Evolutionary conservation across 2,329 filamentous ascomycete species (phyloP), one percentile per base, ranked within the genome.

Genomic region (Cytospora paraplurivora): DNA sequence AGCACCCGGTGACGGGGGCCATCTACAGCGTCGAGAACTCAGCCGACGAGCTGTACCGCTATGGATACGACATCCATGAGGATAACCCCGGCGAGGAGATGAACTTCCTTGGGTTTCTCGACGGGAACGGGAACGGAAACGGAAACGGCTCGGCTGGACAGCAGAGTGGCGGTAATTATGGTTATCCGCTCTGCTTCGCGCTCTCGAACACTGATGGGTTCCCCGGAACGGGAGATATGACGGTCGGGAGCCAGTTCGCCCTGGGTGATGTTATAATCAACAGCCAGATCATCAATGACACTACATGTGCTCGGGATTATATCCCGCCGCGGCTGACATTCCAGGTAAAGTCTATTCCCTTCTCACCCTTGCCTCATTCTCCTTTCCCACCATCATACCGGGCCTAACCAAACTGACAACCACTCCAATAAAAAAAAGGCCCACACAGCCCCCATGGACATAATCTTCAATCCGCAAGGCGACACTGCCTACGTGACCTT

Each of bases 41-140:
- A 17, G 84, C 84, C 7, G 88, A 91, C 72, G 73, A 88, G 32
- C 76, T 90, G 51, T 71, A 75, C 35, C 80, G 88, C 33, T 69
- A 77, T 32, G 82, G 81, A 8, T 68, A 76, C 12, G 85, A 88
- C 68, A 81, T 90, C 53, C 86, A 89, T 69, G 76, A 85, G 67
- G 78, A 88, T 67, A 91, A 91, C 70, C 88, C 89, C 0, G 88
- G 85, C 21, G 88, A 92, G 71, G 87, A 91, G 73, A 74, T 92
- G 72, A 91, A 92, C 73, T 90, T 83, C 72, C 85, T 89, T 67
- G 88, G 88, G 2, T 81, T 79, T 56, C 77, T 90, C 41, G 27
- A 27, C 4, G 27, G 27, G 27, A 27, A 27, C 27, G 27, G 27
- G 4, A 69, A 27, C 4, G 27, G 27, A 4, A 27, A 27, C 27